These are phyloP conservation scores for Pichia sp. DNA, from an alignment of 1,139 yeast species.

Conservation along the genomic window DNA sequence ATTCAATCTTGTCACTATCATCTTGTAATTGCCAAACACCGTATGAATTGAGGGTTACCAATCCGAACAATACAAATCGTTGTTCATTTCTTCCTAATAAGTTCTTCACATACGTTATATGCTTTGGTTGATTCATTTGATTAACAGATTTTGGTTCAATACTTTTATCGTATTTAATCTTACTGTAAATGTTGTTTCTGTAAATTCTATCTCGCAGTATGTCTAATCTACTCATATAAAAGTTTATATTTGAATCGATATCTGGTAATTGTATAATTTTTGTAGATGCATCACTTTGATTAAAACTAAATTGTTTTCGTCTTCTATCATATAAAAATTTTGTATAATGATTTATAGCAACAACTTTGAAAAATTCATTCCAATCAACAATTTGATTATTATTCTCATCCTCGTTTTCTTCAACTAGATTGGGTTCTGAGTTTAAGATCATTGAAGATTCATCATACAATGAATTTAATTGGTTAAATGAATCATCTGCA, in stretches of 20 bases:
- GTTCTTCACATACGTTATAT: conserved; percentile 73
- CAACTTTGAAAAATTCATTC: conserved; percentile 64
- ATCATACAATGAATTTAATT: neutral
- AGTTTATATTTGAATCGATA: conserved; percentile 27
- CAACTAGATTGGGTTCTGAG: neutral
- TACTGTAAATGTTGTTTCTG: conserved; percentile 69
- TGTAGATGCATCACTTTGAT: neutral
- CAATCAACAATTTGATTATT: conserved; percentile 38
- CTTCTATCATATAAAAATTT: conserved; percentile 54
- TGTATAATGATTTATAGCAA: conserved; percentile 64
- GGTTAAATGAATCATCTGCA: conserved; percentile 4
- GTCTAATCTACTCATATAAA: conserved; percentile 48
- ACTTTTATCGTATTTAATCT: conserved; percentile 37
- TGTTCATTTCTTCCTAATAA: conserved; percentile 78
- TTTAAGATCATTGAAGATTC: conserved; percentile 4
- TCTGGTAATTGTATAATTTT: conserved; percentile 19
- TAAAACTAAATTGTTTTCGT: conserved; percentile 55
- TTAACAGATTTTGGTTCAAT: conserved; percentile 31
- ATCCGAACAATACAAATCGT: conserved; percentile 71
- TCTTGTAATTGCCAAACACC: conserved; percentile 80
- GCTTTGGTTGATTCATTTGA: conserved; percentile 32
- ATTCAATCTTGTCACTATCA: conserved; percentile 65
- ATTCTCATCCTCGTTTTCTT: neutral
- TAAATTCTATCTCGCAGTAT: conserved; percentile 62
- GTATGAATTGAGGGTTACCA: conserved; percentile 53